Percentiles rank a stretch among this genome's conserved stretches.
These are phyloP conservation scores for Sporobolomyces roseus DNA, from an alignment of 768 basidiomycete genomes.

Conservation along the genomic window DNA sequence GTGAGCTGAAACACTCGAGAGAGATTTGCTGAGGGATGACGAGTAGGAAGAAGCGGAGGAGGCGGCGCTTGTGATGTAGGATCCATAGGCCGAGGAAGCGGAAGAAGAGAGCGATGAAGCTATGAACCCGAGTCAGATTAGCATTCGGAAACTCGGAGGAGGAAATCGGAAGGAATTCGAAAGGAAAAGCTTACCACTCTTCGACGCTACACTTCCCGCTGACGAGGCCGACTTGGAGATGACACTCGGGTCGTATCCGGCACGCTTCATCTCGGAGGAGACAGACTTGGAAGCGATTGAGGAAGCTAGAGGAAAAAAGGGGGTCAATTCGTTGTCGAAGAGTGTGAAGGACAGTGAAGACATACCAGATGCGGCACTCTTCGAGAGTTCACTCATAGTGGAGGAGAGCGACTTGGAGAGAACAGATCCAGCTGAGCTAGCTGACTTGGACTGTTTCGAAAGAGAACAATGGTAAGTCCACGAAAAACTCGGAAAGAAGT, in stretches of 20 bases:
- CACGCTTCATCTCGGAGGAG: slow-evolving; percentile 17
- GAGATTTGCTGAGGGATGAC: slow-evolving; percentile 26
- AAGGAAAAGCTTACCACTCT: slow-evolving; percentile 17
- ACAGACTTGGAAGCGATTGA: slow-evolving; percentile 31
- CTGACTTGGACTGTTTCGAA: not conserved
- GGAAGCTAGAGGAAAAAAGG: not conserved
- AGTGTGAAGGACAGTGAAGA: not conserved
- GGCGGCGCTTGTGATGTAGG: slow-evolving; percentile 19
- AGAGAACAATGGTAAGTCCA: not conserved
- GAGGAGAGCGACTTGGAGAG: slow-evolving; percentile 22
- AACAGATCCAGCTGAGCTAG: slow-evolving; percentile 7
- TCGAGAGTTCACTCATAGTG: slow-evolving; percentile 24
- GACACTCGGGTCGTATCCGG: slow-evolving; percentile 33
- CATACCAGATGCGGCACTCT: slow-evolving; percentile 15
- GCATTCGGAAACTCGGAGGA: too few relatives aligned
- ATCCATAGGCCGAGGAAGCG: slow-evolving; percentile 22
- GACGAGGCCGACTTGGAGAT: slow-evolving; percentile 39
- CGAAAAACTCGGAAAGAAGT: too few relatives aligned
- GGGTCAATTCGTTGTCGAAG: not conserved
- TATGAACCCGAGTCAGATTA: too few relatives aligned
- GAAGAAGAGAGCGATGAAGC: slow-evolving; percentile 35
- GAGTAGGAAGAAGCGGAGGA: slow-evolving; percentile 26
- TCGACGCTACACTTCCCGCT: slow-evolving; percentile 25
- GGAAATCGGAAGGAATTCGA: not conserved
- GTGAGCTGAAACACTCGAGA: slow-evolving; percentile 9